Conservation (phyloP, 495 filamentous ascomycete genomes). For the Penicillium cosmopolitanum region DNA sequence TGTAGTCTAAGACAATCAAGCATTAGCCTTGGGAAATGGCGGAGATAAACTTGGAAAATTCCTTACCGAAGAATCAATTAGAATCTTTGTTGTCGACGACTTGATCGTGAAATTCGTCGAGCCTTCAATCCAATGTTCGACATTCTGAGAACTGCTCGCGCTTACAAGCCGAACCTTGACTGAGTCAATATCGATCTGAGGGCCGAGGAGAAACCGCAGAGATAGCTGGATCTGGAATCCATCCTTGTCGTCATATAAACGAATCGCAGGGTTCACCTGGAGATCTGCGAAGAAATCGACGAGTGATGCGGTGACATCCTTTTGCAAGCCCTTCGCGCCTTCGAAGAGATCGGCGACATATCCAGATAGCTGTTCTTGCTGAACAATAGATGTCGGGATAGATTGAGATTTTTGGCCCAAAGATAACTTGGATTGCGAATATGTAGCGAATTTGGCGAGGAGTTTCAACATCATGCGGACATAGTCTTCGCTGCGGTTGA, state of each 20-base stretch:
- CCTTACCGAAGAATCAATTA: conserved; percentile 47
- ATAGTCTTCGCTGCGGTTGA: conserved; percentile 78
- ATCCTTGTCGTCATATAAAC: conserved; percentile 72
- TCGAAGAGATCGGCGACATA: conserved; percentile 69
- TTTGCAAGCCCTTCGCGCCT: conserved; percentile 62
- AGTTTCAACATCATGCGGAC: conserved; percentile 73
- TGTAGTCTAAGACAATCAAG: conserved; percentile 47
- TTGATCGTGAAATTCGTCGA: conserved; percentile 38
- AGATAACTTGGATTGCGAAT: conserved; percentile 39
- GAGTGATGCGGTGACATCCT: conserved; percentile 69
- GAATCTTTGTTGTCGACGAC: conserved; percentile 41
- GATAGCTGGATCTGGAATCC: conserved; percentile 74
- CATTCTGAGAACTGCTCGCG: conserved; percentile 35
- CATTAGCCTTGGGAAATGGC: conserved; percentile 26
- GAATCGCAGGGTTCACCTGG: conserved; percentile 67
- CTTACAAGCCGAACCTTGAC: conserved; percentile 66
- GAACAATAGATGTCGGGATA: conserved; percentile 39
- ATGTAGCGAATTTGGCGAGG: conserved; percentile 67
- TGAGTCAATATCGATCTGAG: conserved; percentile 67
- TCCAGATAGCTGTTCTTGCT: conserved; percentile 60
- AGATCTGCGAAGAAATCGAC: conserved; percentile 74
- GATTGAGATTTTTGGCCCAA: conserved; percentile 38
- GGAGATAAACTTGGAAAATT: background rate
- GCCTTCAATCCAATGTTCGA: conserved; percentile 49
- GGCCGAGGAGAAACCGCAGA: conserved; percentile 72